Evolutionary conservation across 352 stramenopile species (phyloP), one percentile per base, ranked within the genome.

Genomic region (Halophytophthora batemanensis): DNA sequence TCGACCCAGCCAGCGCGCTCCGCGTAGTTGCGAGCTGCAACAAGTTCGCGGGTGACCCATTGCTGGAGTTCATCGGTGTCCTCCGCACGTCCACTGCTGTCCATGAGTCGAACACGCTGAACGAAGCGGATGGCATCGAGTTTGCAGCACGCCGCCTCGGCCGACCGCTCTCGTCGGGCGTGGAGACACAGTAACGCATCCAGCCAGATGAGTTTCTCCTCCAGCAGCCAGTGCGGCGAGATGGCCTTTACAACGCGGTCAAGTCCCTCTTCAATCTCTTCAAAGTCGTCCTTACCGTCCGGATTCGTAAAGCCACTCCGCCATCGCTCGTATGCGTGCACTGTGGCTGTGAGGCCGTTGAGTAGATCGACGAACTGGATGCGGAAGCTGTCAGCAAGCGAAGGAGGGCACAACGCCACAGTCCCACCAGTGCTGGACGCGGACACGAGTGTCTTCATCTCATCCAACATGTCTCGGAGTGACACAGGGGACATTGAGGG

Each of bases 261-360:
- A 1, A 88, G 21, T 0, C 59, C 82, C 56, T 92, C 78, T 65
- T 88, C 74, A n/a, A 92, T 69, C 17, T 74, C 72, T 51, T 92
- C 81, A 8, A 64, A 66, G 39, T 88, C 75, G 7, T 71, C 44
- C 14, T 55, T 39, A 18, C 36, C 50, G 15, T 59, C 41, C 1
- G 59, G 43, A 10, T 50, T 49, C 14, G 65, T 56, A 33, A 79
- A 59, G 1, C 66, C 78, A 3, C 38, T 43, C 29, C 67, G 56
- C 77, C 79, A 90, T 35, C 67, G 66, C 21, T 87, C 74, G 18
- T 74, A 87, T 0, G 78, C 63, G 35, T 81, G 71, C 38, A 87
- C 58, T 46, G 87, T 81, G 19, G 60, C 74, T 1, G 62, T 68
- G 1, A 90, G 49, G 8, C 67, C 43, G 36, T 86, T 77, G n/a